Evolutionary conservation across 2,329 filamentous ascomycete genomes (phyloP).

Genomic region (Ramularia collo-cygni): DNA sequence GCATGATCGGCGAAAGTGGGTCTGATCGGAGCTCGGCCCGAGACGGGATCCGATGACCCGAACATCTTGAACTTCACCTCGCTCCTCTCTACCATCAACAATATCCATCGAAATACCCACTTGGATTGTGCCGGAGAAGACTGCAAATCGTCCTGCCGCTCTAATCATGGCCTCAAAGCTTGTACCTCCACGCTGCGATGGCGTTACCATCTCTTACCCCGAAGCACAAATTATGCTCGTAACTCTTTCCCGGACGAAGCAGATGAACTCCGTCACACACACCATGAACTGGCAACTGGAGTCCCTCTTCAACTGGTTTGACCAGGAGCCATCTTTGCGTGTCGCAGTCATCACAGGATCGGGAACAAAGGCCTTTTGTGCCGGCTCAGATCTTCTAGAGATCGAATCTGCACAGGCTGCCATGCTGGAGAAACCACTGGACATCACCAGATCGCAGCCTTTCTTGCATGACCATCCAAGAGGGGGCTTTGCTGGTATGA

Average conservation of each 20-base stretch:
- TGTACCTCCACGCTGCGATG: conserved; percentile 12
- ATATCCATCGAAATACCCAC: too few relatives aligned
- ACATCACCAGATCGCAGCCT: conserved; percentile 11
- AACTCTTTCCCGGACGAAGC: conserved; percentile 43
- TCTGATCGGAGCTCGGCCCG: too few relatives aligned
- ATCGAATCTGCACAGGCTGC: conserved; percentile 20
- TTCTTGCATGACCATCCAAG: conserved; percentile 18
- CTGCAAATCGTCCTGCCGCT: too few relatives aligned
- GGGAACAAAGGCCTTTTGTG: conserved; percentile 48
- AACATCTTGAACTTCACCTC: too few relatives aligned
- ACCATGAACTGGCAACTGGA: conserved; percentile 43
- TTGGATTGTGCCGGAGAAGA: too few relatives aligned
- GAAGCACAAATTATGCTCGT: conserved; percentile 43
- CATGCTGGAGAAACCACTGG: conserved; percentile 7
- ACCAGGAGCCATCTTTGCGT: conserved; percentile 28
- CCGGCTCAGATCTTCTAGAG: conserved; percentile 50
- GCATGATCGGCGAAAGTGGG: too few relatives aligned
- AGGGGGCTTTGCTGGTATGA: conserved; percentile 49
- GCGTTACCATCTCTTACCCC: conserved; percentile 36
- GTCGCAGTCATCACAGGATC: conserved; percentile 43
- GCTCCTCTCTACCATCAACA: too few relatives aligned
- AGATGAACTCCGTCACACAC: conserved; percentile 41
- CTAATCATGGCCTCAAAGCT: conserved; percentile 1
- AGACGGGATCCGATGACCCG: too few relatives aligned
- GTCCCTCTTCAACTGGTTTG: conserved; percentile 47